A percentile compares a stretch with the other conserved stretches of the same genome.
Conservation (phyloP, 2,329 filamentous ascomycete species). For the Ceratocystis diversiconidia region DNA sequence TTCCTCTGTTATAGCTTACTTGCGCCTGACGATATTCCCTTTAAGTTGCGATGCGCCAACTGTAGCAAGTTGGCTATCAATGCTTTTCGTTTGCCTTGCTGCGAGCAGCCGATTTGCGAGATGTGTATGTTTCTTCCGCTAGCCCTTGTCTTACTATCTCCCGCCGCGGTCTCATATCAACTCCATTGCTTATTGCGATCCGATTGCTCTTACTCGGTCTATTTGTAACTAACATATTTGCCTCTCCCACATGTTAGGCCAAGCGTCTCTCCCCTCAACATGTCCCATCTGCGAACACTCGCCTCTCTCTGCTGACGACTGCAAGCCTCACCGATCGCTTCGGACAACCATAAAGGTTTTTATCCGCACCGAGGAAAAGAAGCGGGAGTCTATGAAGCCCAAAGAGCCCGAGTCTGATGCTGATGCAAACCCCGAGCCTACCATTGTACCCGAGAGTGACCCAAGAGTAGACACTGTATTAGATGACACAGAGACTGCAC, state of each 20-base stretch:
- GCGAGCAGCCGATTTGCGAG: slow-evolving; percentile 88
- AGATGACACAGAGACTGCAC: slow-evolving; percentile 4
- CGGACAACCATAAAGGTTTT: slow-evolving; percentile 87
- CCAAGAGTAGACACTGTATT: slow-evolving; percentile 6
- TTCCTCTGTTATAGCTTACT: slow-evolving; percentile 44
- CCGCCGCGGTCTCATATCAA: slow-evolving; percentile 9
- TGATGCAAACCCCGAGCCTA: slow-evolving; percentile 16
- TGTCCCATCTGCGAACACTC: slow-evolving; percentile 91
- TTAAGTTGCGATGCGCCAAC: slow-evolving; percentile 85
- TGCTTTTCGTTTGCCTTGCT: slow-evolving; percentile 83
- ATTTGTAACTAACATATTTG: slow-evolving; percentile 5
- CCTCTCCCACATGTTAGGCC: slow-evolving; percentile 38
- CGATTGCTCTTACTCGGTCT: too few species aligned
- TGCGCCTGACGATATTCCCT: slow-evolving; percentile 73
- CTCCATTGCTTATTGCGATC: too few species aligned
- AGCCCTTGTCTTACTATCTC: slow-evolving; percentile 12
- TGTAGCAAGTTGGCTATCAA: slow-evolving; percentile 86
- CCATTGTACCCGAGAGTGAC: slow-evolving; percentile 20
- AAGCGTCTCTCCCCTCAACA: slow-evolving; percentile 57
- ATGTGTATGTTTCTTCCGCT: slow-evolving; percentile 46
- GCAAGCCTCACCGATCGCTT: slow-evolving; percentile 78
- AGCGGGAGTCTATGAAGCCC: slow-evolving; percentile 51
- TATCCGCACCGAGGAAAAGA: slow-evolving; percentile 80
- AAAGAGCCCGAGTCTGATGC: slow-evolving; percentile 28
- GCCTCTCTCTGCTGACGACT: slow-evolving; percentile 72